phyloP scores from a whole-genome alignment of 1,139 yeast genomes.

The Yamadazyma pseudoaaseri region DNA sequence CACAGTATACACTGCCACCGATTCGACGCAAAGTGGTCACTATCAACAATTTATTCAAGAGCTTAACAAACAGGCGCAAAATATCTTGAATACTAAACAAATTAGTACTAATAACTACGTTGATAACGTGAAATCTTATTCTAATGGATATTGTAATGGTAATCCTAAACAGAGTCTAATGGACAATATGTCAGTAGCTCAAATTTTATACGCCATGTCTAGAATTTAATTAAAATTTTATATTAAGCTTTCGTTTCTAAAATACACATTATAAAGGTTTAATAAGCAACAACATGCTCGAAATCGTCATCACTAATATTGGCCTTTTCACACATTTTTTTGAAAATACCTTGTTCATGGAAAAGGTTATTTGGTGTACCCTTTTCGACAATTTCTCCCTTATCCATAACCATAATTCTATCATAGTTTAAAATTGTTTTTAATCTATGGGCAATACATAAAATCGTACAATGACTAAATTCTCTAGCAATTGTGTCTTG shows the following conservation, averaged over 20 bases:
- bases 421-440: slow-evolving; percentile 40
- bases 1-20: slow-evolving; percentile 8
- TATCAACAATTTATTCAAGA: slow-evolving; percentile 16
- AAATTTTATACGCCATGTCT: slow-evolving; percentile 20
- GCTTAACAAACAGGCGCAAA: slow-evolving; percentile 21
- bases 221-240: slow-evolving; percentile 2
- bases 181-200: slow-evolving; percentile 24
- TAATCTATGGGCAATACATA: slow-evolving; percentile 43
- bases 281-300: slow-evolving; percentile 17
- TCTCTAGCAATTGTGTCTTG: slow-evolving; percentile 35
- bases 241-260: no score
- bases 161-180: slow-evolving; percentile 18
- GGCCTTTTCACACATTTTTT: slow-evolving; percentile 37
- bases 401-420: slow-evolving; percentile 38
- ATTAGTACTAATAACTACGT: slow-evolving; percentile 15
- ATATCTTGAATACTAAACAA: slow-evolving; percentile 22
- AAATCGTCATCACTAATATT: slow-evolving; percentile 25
- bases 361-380: slow-evolving; percentile 42
- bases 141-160: slow-evolving; percentile 16
- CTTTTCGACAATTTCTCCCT: slow-evolving; percentile 58
- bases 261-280: not conserved
- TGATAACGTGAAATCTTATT: slow-evolving; percentile 6
- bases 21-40: slow-evolving; percentile 6
- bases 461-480: slow-evolving; percentile 36
- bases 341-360: slow-evolving; percentile 31